These are phyloP conservation scores for Dactylella cylindrospora DNA, from an alignment of 2,329 filamentous ascomycete genomes.

Conservation along the genomic window DNA sequence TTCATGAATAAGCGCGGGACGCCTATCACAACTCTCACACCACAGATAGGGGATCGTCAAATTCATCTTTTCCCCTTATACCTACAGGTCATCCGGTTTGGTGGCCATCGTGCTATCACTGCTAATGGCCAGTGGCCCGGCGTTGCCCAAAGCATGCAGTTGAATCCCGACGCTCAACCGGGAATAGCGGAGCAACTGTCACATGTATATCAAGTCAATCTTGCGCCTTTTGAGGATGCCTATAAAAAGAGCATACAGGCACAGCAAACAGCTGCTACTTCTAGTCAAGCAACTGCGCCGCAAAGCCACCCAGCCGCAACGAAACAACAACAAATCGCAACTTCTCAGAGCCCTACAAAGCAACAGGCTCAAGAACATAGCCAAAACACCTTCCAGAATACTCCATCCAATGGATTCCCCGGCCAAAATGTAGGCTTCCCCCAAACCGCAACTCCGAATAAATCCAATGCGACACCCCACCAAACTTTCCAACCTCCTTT, in stretches of 20 bases:
- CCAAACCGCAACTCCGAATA: conserved; percentile 1
- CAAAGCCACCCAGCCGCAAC: conserved; percentile 34
- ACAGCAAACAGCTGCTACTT: conserved; percentile 39
- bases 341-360: conserved; percentile 38
- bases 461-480: conserved; percentile 3
- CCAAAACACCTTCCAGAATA: conserved; percentile 2
- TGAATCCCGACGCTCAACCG: conserved; percentile 65
- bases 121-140: conserved; percentile 71
- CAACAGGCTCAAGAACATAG: conserved; percentile 42
- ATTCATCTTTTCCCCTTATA: conserved; percentile 78
- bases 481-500: conserved; percentile 17
- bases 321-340: conserved; percentile 44
- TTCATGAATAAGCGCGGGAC: conserved; percentile 75
- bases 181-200: conserved; percentile 67
- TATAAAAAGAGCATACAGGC: conserved; percentile 45
- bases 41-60: conserved; percentile 70
- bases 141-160: conserved; percentile 66
- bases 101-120: conserved; percentile 74
- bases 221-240: conserved; percentile 45
- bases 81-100: conserved; percentile 71
- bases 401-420: conserved; percentile 11
- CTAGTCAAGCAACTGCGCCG: conserved; percentile 36
- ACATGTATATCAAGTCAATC: conserved; percentile 35
- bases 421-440: conserved; percentile 15
- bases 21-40: conserved; percentile 69